Base-by-base conservation (phyloP, 192 early-diverging fungal species). In the Umbelopsis isabellina region DNA sequence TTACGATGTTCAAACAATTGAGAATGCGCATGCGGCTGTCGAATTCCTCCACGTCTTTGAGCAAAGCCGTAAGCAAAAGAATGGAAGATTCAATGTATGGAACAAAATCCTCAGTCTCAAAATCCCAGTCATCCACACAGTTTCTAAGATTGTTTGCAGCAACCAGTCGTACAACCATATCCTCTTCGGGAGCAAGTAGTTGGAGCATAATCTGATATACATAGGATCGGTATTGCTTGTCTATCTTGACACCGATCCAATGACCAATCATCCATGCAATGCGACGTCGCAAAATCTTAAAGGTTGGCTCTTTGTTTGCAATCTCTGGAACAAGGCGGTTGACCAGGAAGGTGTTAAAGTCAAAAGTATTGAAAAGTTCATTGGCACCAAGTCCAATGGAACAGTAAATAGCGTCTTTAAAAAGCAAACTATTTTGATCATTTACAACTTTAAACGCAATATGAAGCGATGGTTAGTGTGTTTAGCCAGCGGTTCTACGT, bases 91-190 rank as follows among this genome's bases (percentile, higher is more conserved):
- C 86, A 45, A 94, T 69, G 75, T 85, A 95, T 2, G 91, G 89
- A 25, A 78, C 67, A 68, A 95, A 95, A 23, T 79, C 77, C 0
- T 76, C 75, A 8, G 88, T 71, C 25, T 93, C 91, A 82, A 96
- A 96, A 67, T 95, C 93, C 92, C 92, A 94, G 70, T 97, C 94
- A 65, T 94, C 94, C 27, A 98, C 80, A 45, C 90, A 88, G 30
- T 68, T 72, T 49, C 82, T 70, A 4, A 97, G 74, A 41, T 87
- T 88, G 7, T 86, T 75, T 15, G 91, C 84, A 13, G 95, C 89
- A 15, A 91, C 88, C 47, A 97, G 83, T 4, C 93, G 88, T 45
- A 97, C 93, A 46, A 93, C 88, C 73, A 94, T 72, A 33, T 94
- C 92, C 72, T 93, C 89, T n/a, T 87, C 81, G 1, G 83, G 72